Evolutionary conservation across 2,329 filamentous ascomycete species (phyloP), one percentile per base, ranked within the genome.

Genomic region (Oidium heveae): DNA sequence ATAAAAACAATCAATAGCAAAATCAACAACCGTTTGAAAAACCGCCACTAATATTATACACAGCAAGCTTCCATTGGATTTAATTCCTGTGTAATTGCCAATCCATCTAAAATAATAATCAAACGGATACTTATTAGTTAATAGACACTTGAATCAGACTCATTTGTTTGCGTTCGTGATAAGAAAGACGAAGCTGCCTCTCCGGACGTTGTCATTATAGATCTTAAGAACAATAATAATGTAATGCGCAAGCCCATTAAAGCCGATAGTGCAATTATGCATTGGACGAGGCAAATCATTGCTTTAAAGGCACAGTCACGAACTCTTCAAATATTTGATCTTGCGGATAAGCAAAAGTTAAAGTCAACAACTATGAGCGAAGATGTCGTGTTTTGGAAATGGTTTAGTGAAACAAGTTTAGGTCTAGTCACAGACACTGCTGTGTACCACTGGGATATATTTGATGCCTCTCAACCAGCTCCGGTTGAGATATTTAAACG

Each of bases 241-340:
- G 80, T 95, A 68, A 91, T 86, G 63, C 83, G 85, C 65, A 80
- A 89, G 67, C 86, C 89, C 52, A 98, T 98, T 74, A 96, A 94
- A 74, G 91, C 91, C 65, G 91, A 98, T 72, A 96, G 88, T 78
- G 91, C 93, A 64, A 94, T 98, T 68, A 96, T 98, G 91, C 91
- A 98, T 77, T 94, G 86, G 86, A 82, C 77, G 63, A 85, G 83
- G 68, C 86, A 94, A 69, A 86, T 98, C 68, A 96, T 98, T 65
- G 91, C 93, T 59, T 77, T 98, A 62, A 94, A 94, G 72, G 89
- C 91, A 52, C 86, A 95, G 68, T 84, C 83, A 59, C 79, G 87
- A 66, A 98, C 91, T 61, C 77, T 98, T 58, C 93, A 98, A 72
- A 94, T 98, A 68, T 98, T 98, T 70, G 89, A 98, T 68, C 77